phyloP scores from a whole-genome alignment of 257 asterid species.

The Nicotiana knightiana region DNA sequence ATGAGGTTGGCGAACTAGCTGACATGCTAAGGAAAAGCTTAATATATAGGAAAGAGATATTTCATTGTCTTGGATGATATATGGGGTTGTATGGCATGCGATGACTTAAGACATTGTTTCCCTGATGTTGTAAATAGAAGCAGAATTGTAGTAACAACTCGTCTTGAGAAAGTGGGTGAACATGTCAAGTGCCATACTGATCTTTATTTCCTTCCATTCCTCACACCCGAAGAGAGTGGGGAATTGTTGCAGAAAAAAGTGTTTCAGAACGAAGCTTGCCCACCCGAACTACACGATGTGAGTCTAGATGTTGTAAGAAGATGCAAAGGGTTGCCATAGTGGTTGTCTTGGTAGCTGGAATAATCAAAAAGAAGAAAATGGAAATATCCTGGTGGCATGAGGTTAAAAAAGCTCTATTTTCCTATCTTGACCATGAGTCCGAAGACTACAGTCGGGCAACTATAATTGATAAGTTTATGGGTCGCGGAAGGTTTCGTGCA shows the following conservation, averaged over 20 bases:
- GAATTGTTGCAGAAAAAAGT: not conserved
- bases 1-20: not conserved
- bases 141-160: not conserved
- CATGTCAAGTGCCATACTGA: not conserved
- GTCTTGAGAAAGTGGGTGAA: not conserved
- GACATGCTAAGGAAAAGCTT: not conserved
- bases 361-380: not conserved
- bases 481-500: not conserved
- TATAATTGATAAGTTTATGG: constrained; percentile 5
- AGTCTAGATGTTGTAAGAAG: not conserved
- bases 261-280: not conserved
- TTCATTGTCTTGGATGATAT: constrained; percentile 9
- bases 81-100: constrained; percentile 2
- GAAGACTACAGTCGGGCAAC: not conserved
- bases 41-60: not conserved
- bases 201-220: not conserved
- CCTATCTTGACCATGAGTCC: not conserved
- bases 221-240: not conserved
- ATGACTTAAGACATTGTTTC: not conserved
- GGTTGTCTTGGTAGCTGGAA: not conserved
- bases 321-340: constrained; percentile 11
- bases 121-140: not conserved
- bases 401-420: not conserved
- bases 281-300: not conserved
- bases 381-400: not conserved